These are phyloP conservation scores for Phytophthora tubulina DNA, from an alignment of 352 stramenopile species.

Conservation along the genomic window DNA sequence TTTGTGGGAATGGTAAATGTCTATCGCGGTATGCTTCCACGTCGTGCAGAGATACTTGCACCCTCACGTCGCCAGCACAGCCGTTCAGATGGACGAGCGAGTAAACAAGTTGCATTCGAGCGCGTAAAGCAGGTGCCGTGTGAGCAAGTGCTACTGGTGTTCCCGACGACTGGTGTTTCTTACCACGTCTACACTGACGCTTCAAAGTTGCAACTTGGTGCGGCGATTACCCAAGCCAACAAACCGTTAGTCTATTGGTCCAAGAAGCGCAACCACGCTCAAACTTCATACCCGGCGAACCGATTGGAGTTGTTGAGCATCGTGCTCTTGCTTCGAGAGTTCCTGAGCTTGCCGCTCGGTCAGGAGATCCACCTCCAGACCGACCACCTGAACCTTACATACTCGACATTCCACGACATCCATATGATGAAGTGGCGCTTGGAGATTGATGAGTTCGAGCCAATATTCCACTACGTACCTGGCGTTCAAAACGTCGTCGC, in stretches of 20 bases:
- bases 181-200: slow-evolving; percentile 1
- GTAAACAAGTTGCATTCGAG: neutral
- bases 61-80: neutral
- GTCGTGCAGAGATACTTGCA: neutral
- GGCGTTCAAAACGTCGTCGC: neutral
- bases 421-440: slow-evolving; percentile 14
- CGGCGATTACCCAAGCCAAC: neutral
- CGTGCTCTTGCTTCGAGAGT: neutral
- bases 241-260: neutral
- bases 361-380: slow-evolving; percentile 4
- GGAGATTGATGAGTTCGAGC: slow-evolving; percentile 12
- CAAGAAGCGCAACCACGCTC: neutral
- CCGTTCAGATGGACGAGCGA: neutral
- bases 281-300: slow-evolving; percentile 1
- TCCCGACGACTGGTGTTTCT: neutral
- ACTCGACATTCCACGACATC: slow-evolving; percentile 12
- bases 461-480: slow-evolving; percentile 1
- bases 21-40: neutral
- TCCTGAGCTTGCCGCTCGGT: neutral
- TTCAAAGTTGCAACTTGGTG: neutral
- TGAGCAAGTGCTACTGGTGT: neutral
- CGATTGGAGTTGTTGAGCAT: slow-evolving; percentile 4
- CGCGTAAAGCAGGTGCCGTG: neutral
- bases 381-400: slow-evolving; percentile 16
- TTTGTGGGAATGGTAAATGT: neutral